A percentile compares a stretch with the other conserved stretches of the same genome.
Conservation (phyloP, 257 asterid species). For the Fraxinus excelsior region DNA sequence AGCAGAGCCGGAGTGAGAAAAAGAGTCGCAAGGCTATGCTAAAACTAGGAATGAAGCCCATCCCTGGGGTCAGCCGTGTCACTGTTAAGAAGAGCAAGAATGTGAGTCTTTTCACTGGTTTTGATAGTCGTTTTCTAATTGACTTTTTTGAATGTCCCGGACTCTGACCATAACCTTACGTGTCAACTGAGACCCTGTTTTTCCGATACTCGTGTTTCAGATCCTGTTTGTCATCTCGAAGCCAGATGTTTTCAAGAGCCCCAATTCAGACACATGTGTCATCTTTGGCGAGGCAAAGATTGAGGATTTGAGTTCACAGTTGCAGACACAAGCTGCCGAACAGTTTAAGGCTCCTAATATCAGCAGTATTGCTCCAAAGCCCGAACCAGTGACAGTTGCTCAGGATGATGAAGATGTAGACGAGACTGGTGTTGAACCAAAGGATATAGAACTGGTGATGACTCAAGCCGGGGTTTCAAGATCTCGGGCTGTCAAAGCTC, state of each 20-base stretch:
- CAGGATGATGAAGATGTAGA: constrained; percentile 73
- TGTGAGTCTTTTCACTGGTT: constrained; percentile 28
- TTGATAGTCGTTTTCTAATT: neutral
- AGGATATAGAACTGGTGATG: constrained; percentile 67
- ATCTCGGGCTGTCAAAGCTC: constrained; percentile 49
- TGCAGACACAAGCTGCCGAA: constrained; percentile 69
- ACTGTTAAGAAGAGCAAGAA: constrained; percentile 74
- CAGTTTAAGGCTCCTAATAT: constrained; percentile 53
- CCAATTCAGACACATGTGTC: constrained; percentile 62
- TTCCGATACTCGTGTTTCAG: constrained; percentile 25
- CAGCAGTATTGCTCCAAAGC: constrained; percentile 33
- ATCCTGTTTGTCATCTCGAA: constrained; percentile 59
- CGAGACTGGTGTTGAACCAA: constrained; percentile 61
- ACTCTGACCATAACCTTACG: constrained; percentile 6
- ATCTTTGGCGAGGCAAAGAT: constrained; percentile 75
- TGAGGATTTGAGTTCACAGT: constrained; percentile 61
- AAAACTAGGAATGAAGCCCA: constrained; percentile 73
- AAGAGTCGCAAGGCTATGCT: constrained; percentile 75
- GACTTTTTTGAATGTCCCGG: neutral
- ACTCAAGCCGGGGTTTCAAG: constrained; percentile 56
- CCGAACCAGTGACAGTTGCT: constrained; percentile 36
- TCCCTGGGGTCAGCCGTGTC: constrained; percentile 66
- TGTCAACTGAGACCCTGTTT: neutral
- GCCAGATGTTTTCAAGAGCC: constrained; percentile 78
- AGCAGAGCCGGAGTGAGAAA: constrained; percentile 73